Evolutionary conservation across 331 rosid genomes (phyloP).

Genomic region (Malus hybrid): DNA sequence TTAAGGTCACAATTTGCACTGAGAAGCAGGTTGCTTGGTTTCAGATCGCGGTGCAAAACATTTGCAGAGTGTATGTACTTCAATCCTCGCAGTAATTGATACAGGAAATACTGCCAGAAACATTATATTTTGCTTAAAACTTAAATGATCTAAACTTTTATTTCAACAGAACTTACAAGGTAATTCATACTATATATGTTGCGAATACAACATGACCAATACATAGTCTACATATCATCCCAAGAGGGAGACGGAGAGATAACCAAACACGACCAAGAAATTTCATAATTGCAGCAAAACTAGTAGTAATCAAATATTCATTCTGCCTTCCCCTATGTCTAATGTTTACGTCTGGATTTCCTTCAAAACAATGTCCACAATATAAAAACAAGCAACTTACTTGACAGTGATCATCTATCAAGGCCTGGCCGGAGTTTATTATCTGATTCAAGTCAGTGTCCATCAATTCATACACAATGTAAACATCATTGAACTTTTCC

Average conservation of each 20-base stretch:
- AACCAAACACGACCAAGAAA: neutral
- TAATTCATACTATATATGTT: neutral
- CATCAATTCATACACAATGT: constrained; percentile 45
- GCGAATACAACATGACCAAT: neutral
- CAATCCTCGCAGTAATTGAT: constrained; percentile 85
- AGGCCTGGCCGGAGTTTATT: constrained; percentile 40
- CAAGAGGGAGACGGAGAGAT: neutral
- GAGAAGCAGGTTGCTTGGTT: too few relatives aligned
- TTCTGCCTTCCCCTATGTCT: too few relatives aligned
- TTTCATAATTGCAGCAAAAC: neutral
- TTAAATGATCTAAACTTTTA: neutral
- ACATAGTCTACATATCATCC: neutral
- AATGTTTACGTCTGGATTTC: neutral
- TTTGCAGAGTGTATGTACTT: constrained; percentile 35
- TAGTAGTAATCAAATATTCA: too few relatives aligned
- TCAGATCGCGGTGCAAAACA: too few relatives aligned
- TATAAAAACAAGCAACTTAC: constrained; percentile 15
- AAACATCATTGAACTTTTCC: constrained; percentile 47
- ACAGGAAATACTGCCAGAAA: constrained; percentile 70
- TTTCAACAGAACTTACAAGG: neutral
- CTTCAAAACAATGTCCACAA: neutral
- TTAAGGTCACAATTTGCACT: too few relatives aligned
- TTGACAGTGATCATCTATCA: constrained; percentile 68
- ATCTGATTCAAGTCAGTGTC: constrained; percentile 55
- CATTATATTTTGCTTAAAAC: constrained; percentile 11